Conservation (phyloP, 495 filamentous ascomycete genomes). For the Aspergillus sparsus region DNA sequence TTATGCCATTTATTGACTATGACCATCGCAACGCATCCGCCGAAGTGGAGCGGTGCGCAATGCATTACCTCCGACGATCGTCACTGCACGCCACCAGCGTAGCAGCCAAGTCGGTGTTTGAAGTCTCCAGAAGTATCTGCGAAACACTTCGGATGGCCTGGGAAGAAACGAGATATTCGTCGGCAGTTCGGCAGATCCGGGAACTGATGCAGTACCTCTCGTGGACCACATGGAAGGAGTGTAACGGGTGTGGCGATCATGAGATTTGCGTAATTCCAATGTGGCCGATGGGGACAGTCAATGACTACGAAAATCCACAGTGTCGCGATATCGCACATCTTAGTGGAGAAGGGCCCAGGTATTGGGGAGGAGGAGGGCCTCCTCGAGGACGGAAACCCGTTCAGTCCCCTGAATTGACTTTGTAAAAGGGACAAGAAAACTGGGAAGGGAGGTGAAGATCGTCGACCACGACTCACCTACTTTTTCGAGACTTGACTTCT, state of each 20-base stretch:
- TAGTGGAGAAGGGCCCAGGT: slow-evolving; percentile 32
- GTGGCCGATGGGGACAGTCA: slow-evolving; percentile 60
- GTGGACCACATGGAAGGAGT: slow-evolving; percentile 66
- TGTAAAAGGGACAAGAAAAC: no score
- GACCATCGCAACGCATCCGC: slow-evolving; percentile 32
- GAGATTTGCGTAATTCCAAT: slow-evolving; percentile 69
- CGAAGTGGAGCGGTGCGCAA: slow-evolving; percentile 51
- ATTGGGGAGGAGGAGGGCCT: slow-evolving; percentile 39
- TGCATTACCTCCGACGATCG: slow-evolving; percentile 46
- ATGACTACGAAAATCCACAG: slow-evolving; percentile 54
- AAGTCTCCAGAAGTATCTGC: slow-evolving; percentile 54
- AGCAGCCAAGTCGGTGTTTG: slow-evolving; percentile 44
- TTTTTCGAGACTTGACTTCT: neutral
- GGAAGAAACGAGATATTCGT: slow-evolving; percentile 24
- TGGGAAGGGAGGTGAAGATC: no score
- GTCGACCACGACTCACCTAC: no score
- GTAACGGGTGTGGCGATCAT: slow-evolving; percentile 52
- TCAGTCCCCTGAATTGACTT: neutral
- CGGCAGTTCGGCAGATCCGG: slow-evolving; percentile 33
- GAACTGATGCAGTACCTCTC: slow-evolving; percentile 51
- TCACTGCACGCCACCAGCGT: slow-evolving; percentile 19
- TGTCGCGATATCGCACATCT: slow-evolving; percentile 41
- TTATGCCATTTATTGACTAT: slow-evolving; percentile 55
- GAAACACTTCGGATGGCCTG: slow-evolving; percentile 46
- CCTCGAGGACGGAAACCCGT: slow-evolving; percentile 6